Base-by-base conservation (phyloP, 2,329 filamentous ascomycete species). In the Trichophyton verrucosum region DNA sequence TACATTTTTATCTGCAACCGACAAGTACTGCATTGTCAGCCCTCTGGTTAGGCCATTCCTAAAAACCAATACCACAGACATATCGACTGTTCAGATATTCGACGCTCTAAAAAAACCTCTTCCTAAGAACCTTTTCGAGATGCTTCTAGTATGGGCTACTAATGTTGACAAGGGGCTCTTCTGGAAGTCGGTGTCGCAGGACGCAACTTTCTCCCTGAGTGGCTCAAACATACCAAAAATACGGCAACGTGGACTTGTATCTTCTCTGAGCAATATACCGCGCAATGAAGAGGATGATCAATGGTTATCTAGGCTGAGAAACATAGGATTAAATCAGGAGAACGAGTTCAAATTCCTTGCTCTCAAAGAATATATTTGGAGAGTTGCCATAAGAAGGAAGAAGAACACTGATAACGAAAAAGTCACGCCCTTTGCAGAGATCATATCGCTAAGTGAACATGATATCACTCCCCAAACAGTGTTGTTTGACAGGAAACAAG, bases 281-380 rank as follows among this genome's bases (percentile, higher is more conserved):
- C 91, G 85, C 69, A 96, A 91, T 66, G 91, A 95, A 7, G 92
- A 97, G 71, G 94, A 99, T 69, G 91, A 96, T 64, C 84, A 91
- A 66, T 97, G 94, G 91, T 77, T 99, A n/a, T 80, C 82, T 13
- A 87, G 90, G 65, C 76, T 99, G 56, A 84, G 88, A 58, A 95
- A 89, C 65, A 83, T 95, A 47, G 94, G 94, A 0, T 84, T 99
- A 77, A 78, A 80, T 1, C 70, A 80, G 0, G 91, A 96, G 51
- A 92, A 99, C 66, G 94, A 99, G 66, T 83, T 88, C 69, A 97
- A 99, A 72, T 76, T 99, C 1, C 77, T 97, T 40, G 88, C 86
- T 3, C 78, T 99, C 9, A 81, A 89, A 61, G 91, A 96, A 69
- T 97, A 95, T 68, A 89, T 99, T 46, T 96, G 89, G 88, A 85